Evolutionary conservation across 805 yeast species (phyloP).

Genomic region (Candida ortonii): DNA sequence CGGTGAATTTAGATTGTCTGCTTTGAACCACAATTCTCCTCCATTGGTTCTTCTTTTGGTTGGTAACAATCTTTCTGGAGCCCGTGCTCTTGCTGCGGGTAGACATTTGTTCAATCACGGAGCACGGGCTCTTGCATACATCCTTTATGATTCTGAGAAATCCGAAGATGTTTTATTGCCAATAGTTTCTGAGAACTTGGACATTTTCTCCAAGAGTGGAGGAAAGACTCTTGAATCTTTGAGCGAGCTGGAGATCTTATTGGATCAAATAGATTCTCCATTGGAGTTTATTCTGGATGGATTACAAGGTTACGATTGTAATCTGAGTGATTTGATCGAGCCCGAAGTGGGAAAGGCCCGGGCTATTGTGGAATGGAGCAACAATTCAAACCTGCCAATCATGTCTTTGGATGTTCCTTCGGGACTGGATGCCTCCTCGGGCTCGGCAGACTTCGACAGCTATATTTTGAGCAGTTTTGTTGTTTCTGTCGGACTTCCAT

Average conservation of each 20-base stretch:
- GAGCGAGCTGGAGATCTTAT: conserved; percentile 35
- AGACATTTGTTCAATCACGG: conserved; percentile 76
- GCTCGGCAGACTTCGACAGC: conserved; percentile 36
- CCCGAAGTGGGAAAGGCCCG: conserved; percentile 40
- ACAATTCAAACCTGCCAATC: conserved; percentile 43
- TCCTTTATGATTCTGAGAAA: conserved; percentile 36
- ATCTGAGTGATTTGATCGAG: conserved; percentile 54
- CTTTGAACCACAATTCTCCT: conserved; percentile 71
- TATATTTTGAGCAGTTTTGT: conserved; percentile 48
- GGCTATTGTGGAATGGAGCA: conserved; percentile 65
- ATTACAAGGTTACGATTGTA: conserved; percentile 77
- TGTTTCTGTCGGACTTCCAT: conserved; percentile 70
- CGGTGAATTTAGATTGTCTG: conserved; percentile 62
- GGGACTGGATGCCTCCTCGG: conserved; percentile 83
- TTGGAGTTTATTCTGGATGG: conserved; percentile 81
- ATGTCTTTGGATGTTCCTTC: conserved; percentile 79
- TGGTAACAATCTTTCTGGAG: conserved; percentile 75
- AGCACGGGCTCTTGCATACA: conserved; percentile 58
- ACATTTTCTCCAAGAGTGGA: conserved; percentile 57
- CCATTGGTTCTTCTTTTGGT: conserved; percentile 70
- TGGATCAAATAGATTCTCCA: conserved; percentile 60
- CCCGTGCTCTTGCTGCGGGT: conserved; percentile 73
- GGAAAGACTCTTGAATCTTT: conserved; percentile 56
- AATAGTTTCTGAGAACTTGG: conserved; percentile 46
- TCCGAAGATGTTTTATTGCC: conserved; percentile 36